Evolutionary conservation across 768 basidiomycete genomes (phyloP), one percentile per base, ranked within the genome.

Genomic region (Lactarius quietus): DNA sequence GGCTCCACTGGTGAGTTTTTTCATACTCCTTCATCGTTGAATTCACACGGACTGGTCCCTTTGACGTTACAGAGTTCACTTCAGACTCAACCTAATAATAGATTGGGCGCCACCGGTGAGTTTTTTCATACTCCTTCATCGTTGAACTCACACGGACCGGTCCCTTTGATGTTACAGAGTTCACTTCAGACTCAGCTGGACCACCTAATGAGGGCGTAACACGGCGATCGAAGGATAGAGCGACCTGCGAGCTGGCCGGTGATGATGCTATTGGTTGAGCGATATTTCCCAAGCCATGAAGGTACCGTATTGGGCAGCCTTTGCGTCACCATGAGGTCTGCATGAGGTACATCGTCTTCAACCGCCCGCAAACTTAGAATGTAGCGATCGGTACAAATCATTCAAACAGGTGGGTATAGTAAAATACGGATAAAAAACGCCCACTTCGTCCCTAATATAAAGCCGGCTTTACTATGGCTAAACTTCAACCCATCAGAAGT

Each of bases 261-360:
- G 15, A 57, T 70, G 67, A 70, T 53, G 69, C 64, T 61, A 62
- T 58, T 62, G 69, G 69, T n/a, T n/a, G n/a, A n/a, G n/a, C n/a
- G n/a, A n/a, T n/a, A n/a, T n/a, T n/a, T n/a, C n/a, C n/a, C n/a
- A n/a, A n/a, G n/a, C n/a, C n/a, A n/a, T n/a, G n/a, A n/a, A n/a
- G n/a, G n/a, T n/a, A n/a, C n/a, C n/a, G n/a, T n/a, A n/a, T n/a
- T n/a, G n/a, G n/a, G n/a, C n/a, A n/a, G n/a, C n/a, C n/a, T n/a
- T n/a, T n/a, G n/a, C n/a, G n/a, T n/a, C n/a, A n/a, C n/a, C n/a
- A n/a, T n/a, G n/a, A n/a, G n/a, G n/a, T n/a, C n/a, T n/a, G n/a
- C n/a, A n/a, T n/a, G n/a, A n/a, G n/a, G n/a, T n/a, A n/a, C n/a
- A n/a, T n/a, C n/a, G n/a, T n/a, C n/a, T n/a, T n/a, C n/a, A n/a